A percentile compares a stretch with the other conserved stretches of the same genome.
phyloP scores from a whole-genome alignment of 176 grass and related monocot species.

The Triticum timopheevii region DNA sequence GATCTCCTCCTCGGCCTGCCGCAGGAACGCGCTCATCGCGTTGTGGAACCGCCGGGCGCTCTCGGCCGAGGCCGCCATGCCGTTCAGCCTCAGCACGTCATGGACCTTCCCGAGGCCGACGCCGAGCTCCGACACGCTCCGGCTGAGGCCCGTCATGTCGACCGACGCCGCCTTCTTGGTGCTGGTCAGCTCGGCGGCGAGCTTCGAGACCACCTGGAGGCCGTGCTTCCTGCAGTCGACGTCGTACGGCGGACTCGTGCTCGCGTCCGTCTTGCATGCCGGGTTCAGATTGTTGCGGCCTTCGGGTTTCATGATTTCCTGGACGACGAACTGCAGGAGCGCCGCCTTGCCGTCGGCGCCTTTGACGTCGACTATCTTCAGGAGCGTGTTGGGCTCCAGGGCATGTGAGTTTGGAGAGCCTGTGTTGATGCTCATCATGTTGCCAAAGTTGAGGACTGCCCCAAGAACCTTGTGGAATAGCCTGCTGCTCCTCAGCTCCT shows the following conservation, averaged over 20 bases:
- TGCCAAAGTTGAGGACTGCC: constrained; percentile 70
- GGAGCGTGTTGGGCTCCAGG: constrained; percentile 81
- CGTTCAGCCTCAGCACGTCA: constrained; percentile 60
- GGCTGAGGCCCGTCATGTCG: constrained; percentile 54
- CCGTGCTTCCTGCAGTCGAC: constrained; percentile 56
- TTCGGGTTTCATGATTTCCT: constrained; percentile 76
- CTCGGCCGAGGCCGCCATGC: constrained; percentile 29
- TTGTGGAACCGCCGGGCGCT: constrained; percentile 45
- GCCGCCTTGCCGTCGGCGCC: constrained; percentile 79
- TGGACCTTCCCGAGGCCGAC: constrained; percentile 70
- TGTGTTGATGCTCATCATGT: constrained; percentile 61
- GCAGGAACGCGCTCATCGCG: constrained; percentile 60
- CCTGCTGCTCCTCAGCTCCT: constrained; percentile 78
- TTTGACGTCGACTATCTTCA: constrained; percentile 81
- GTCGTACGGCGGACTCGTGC: not conserved
- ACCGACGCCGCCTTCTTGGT: constrained; percentile 77
- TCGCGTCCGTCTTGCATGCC: not conserved
- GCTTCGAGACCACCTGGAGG: constrained; percentile 46
- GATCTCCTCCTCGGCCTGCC: constrained; percentile 74
- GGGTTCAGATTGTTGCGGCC: not conserved
- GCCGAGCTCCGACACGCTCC: constrained; percentile 49
- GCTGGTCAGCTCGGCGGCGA: constrained; percentile 52
- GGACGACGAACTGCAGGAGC: constrained; percentile 68
- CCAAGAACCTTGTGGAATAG: constrained; percentile 79
- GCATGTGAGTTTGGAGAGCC: constrained; percentile 58